phyloP scores from a whole-genome alignment of 2,329 filamentous ascomycete genomes.

The Fusarium mundagurra region DNA sequence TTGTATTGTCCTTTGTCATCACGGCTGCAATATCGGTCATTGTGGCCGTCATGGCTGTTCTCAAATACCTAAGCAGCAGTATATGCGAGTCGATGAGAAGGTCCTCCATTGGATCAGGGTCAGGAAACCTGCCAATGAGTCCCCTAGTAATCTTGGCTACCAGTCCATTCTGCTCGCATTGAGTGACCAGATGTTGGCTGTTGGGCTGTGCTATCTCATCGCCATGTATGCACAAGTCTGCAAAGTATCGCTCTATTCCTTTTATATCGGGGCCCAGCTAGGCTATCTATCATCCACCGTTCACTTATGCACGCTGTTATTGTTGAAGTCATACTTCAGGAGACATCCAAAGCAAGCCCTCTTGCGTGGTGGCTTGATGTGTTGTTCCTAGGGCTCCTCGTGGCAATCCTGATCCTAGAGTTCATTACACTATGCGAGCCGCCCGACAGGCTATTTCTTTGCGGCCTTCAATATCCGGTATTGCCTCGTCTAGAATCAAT shows the following conservation, averaged over 20 bases:
- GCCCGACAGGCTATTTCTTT: conserved; percentile 9
- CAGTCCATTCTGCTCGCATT: conserved; percentile 21
- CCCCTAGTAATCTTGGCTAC: conserved; percentile 21
- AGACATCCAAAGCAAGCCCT: conserved; percentile 12
- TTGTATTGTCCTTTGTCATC: conserved; percentile 13
- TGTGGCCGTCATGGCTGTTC: conserved; percentile 3
- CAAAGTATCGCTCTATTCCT: conserved; percentile 7
- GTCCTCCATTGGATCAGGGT: conserved; percentile 5
- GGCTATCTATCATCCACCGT: conserved; percentile 8
- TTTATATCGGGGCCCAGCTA: conserved; percentile 5
- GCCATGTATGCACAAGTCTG: conserved; percentile 26
- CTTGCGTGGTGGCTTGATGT: conserved; percentile 15
- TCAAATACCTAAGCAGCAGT: conserved; percentile 18
- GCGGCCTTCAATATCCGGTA: conserved; percentile 2
- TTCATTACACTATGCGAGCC: conserved; percentile 8
- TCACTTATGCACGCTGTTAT: conserved; percentile 9
- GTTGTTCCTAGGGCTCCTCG: conserved; percentile 15
- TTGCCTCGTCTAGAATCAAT: neutral
- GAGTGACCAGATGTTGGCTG: conserved; percentile 28
- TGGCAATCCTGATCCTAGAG: neutral
- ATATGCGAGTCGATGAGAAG: conserved; percentile 22
- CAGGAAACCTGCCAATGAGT: conserved; percentile 4
- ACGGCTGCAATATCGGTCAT: conserved; percentile 17
- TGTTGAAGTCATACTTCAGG: conserved; percentile 25
- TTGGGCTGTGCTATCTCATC: conserved; percentile 20